Conservation (phyloP, 805 yeast species). For the Candida yuanshanica region DNA sequence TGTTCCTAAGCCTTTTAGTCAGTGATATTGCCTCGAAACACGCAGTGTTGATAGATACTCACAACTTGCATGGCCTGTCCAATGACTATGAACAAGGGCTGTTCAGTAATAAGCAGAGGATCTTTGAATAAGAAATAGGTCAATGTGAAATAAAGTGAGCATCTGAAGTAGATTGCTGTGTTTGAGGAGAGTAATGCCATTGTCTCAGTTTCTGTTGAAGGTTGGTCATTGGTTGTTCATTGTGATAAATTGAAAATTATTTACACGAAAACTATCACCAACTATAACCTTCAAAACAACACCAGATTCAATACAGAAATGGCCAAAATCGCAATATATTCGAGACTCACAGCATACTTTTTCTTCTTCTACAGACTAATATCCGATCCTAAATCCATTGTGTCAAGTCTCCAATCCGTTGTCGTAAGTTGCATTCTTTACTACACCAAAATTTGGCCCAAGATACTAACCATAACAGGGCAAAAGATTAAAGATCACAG, state of each 20-base stretch:
- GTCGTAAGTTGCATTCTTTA: not conserved
- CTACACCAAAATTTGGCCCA: no score
- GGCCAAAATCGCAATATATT: not conserved
- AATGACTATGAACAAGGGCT: conserved; percentile 44
- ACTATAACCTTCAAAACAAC: not conserved
- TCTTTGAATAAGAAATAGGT: conserved; percentile 44
- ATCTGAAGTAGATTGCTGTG: conserved; percentile 42
- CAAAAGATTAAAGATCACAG: conserved; percentile 5
- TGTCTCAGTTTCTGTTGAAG: not conserved
- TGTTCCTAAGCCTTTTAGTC: conserved; percentile 14
- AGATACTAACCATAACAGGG: conserved; percentile 3
- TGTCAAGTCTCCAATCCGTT: not conserved
- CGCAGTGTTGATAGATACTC: conserved; percentile 21
- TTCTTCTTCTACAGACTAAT: not conserved
- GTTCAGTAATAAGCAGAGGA: conserved; percentile 37
- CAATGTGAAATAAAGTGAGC: conserved; percentile 36
- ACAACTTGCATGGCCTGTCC: conserved; percentile 57
- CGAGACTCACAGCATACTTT: not conserved
- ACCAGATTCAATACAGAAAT: not conserved
- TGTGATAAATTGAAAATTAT: not conserved
- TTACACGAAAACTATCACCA: not conserved
- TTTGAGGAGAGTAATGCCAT: conserved; percentile 51
- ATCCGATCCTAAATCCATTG: not conserved
- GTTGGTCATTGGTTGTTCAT: not conserved
- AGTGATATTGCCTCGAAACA: not conserved